Conservation (phyloP, 257 asterid genomes). For the Nicotiana tabacum region DNA sequence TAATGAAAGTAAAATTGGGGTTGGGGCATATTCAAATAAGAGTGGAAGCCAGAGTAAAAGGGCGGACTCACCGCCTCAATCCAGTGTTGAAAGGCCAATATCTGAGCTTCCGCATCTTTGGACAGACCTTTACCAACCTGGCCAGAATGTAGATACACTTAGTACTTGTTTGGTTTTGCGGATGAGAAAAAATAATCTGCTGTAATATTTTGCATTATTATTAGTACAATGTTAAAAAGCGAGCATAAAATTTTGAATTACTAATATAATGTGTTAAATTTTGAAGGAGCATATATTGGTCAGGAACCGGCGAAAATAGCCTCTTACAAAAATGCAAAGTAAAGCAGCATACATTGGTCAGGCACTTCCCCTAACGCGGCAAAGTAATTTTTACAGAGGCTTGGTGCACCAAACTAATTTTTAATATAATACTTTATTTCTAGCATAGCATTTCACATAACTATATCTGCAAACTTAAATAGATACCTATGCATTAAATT, state of each 20-base stretch:
- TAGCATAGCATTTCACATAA: not conserved
- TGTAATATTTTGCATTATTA: not conserved
- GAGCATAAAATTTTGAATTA: no score
- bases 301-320: no score
- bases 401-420: no score
- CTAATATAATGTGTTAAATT: no score
- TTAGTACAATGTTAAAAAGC: no score
- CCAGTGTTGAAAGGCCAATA: constrained; percentile 96
- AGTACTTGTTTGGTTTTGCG: not conserved
- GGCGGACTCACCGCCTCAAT: constrained; percentile 81
- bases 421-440: not conserved
- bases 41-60: not conserved
- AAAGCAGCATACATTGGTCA: no score
- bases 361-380: no score
- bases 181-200: not conserved
- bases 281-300: no score
- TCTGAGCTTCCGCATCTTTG: constrained; percentile 69
- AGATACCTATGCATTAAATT: not conserved
- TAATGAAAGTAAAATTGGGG: not conserved
- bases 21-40: not conserved
- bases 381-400: no score
- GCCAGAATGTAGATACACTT: constrained; percentile 14
- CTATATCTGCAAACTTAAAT: not conserved
- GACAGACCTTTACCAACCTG: constrained; percentile 96
- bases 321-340: no score